Base-by-base conservation (phyloP, 2,329 filamentous ascomycete genomes). In the Sporothrix mexicana region DNA sequence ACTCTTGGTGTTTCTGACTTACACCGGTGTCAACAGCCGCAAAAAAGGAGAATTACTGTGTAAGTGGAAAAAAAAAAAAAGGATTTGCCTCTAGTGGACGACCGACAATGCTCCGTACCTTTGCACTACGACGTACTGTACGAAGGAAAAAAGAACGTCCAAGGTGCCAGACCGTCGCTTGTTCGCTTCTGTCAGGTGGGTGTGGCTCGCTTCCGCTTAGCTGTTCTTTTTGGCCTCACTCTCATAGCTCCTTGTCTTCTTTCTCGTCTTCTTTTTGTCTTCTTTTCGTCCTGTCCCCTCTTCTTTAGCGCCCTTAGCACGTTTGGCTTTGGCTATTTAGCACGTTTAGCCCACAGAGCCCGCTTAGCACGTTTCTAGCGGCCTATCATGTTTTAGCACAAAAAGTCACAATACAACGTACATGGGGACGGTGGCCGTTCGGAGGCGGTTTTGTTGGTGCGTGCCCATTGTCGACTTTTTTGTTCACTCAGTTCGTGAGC, bases 51-150 rank as follows among this genome's bases (percentile, higher is more conserved):
- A 36, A 36, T 36, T 36, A 36, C 30, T 36, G 30, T 36, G 30
- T 17, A 59, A 36, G 55, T 59, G 25, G 25, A 25, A 36, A 59
- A 59, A 59, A 36, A 25, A 25, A 36, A 59, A 59, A 59, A 36
- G 2, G 13, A 36, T 36, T 36, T 36, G 55, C 55, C 55, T 25
- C 55, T 59, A 59, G 55, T 15, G 55, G 36, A 23, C 53, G 53
- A 23, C 36, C 36, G 36, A 45, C 41, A 66, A 66, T 66, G n/a
- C 41, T 66, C 41, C 41, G 61, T 45, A 25, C 41, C 41, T 45
- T 45, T 47, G 61, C 61, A 12, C 41, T 64, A 62, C 59, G 59
- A 43, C 36, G 59, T 64, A 64, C 61, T 17, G 59, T 64, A 64
- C 61, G 3, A 61, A 41, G 57, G 57, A 41, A 41, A 47, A 64